Base-by-base conservation (phyloP, 495 filamentous ascomycete species). In the Amphirosellinia nigrospora region DNA sequence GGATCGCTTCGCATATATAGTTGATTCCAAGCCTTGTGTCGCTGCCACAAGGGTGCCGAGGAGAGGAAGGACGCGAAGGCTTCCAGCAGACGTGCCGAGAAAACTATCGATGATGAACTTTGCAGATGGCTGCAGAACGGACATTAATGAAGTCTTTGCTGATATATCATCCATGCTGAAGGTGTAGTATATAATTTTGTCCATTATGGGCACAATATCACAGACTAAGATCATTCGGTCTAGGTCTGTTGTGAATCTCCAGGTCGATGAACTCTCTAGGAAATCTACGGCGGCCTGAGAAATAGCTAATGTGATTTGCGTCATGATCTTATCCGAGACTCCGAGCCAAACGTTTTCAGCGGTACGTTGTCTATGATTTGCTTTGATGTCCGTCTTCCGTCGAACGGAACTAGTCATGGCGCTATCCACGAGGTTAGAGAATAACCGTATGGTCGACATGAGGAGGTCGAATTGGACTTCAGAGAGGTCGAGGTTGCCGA, bases 401-500 rank as follows among this genome's bases (percentile, higher is more conserved):
- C 89, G 82, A n/a, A 94, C 89, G 21, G 90, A 87, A 71, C 91
- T 90, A 34, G 83, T 83, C 70, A 92, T 86, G 21, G 90, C 90
- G 75, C 94, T 94, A 21, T 96, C 89, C 46, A 97, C 81, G 52
- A 96, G 82, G 38, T 86, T 84, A 19, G 91, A 89, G 72, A 94
- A 95, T 13, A 99, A 79, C 58, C 84, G 86, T 28, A 94, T 81
- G 64, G 89, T 92, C 63, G 87, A 87, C 2, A 90, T 79, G 8
- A 97, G 85, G 78, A 98, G 91, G 13, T 92, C 88, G 73, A 93
- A 96, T 34, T 89, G 86, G 38, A 91, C 92, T 21, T 86, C 84
- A 19, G 90, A 86, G 66, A 96, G 86, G 73, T 98, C 96, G 3
- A 91, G 85, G 45, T 87, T 88, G 7, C 89, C 91, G 13, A 96